A percentile compares a stretch with the other conserved stretches of the same genome.
phyloP scores from a whole-genome alignment of 2,329 filamentous ascomycete species.

The Elsinoe fawcettii region DNA sequence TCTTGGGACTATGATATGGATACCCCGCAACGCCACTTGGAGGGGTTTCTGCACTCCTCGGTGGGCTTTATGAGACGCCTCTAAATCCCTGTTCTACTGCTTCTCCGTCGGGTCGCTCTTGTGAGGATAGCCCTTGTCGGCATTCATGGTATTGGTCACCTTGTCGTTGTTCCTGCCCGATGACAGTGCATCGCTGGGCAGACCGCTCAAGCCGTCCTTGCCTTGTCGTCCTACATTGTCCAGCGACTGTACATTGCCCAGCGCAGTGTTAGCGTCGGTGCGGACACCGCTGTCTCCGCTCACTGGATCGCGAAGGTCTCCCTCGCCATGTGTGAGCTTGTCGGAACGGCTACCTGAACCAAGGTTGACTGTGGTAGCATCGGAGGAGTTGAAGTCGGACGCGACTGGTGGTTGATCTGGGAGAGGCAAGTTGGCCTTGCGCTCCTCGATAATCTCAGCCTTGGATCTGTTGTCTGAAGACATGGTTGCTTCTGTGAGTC shows the following conservation, averaged over 20 bases:
- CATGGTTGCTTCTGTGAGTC: slow-evolving; percentile 17
- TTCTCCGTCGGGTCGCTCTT: slow-evolving; percentile 33
- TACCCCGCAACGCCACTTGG: slow-evolving; percentile 6
- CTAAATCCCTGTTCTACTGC: background rate
- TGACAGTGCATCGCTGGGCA: slow-evolving; percentile 54
- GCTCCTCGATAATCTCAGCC: slow-evolving; percentile 57
- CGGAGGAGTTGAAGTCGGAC: slow-evolving; percentile 71
- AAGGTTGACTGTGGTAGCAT: slow-evolving; percentile 61
- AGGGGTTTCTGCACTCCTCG: background rate
- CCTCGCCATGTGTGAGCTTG: slow-evolving; percentile 38
- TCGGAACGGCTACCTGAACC: slow-evolving; percentile 50
- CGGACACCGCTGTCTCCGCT: slow-evolving; percentile 49
- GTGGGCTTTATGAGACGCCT: too few relatives aligned
- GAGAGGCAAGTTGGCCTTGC: slow-evolving; percentile 65
- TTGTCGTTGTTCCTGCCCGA: slow-evolving; percentile 37
- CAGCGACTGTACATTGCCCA: slow-evolving; percentile 48
- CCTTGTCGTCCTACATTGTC: slow-evolving; percentile 54
- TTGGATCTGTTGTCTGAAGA: slow-evolving; percentile 36
- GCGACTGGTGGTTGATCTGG: slow-evolving; percentile 68
- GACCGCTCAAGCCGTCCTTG: slow-evolving; percentile 47
- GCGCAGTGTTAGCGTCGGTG: slow-evolving; percentile 27
- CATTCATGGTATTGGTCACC: slow-evolving; percentile 34
- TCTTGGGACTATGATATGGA: background rate
- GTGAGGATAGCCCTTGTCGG: slow-evolving; percentile 37
- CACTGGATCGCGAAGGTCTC: slow-evolving; percentile 37